phyloP scores from a whole-genome alignment of 306 rosid species.

The Trichosanthes truncata region DNA sequence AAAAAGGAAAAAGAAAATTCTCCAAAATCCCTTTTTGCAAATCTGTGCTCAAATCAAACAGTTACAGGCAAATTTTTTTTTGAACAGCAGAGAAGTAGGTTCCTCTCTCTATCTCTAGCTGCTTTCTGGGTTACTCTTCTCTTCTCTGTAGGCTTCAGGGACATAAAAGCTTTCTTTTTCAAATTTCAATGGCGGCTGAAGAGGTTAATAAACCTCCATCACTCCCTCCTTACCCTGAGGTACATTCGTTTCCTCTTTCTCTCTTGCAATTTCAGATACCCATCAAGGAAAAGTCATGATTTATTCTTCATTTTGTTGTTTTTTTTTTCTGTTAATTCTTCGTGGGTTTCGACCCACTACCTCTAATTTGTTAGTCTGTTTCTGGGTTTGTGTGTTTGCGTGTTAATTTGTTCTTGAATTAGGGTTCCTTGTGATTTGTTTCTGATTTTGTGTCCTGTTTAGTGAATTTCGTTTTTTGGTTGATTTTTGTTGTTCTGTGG shows the following conservation, averaged over 20 bases:
- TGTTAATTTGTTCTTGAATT: background rate
- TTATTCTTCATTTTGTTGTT: background rate
- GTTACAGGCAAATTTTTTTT: conserved; percentile 3
- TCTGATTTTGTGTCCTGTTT: background rate
- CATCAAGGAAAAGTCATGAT: background rate
- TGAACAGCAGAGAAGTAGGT: conserved; percentile 11
- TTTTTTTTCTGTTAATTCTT: background rate
- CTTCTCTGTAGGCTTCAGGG: background rate
- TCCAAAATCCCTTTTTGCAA: conserved; percentile 17
- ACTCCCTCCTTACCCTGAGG: conserved; percentile 82
- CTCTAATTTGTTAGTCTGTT: background rate
- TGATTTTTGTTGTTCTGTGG: background rate
- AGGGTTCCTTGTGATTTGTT: background rate
- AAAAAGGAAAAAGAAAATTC: conserved; percentile 15
- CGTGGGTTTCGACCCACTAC: background rate
- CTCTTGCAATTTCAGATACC: background rate
- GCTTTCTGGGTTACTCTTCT: background rate
- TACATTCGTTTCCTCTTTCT: conserved; percentile 15
- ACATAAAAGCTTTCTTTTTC: background rate
- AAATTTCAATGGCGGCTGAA: conserved; percentile 49
- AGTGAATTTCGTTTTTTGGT: background rate
- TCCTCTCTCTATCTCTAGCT: conserved; percentile 10
- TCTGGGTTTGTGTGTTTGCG: background rate
- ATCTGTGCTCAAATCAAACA: conserved; percentile 27
- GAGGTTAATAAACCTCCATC: conserved; percentile 40